Evolutionary conservation across 768 basidiomycete species (phyloP), one percentile per base, ranked within the genome.

Genomic region (Leucosporidium scottii): DNA sequence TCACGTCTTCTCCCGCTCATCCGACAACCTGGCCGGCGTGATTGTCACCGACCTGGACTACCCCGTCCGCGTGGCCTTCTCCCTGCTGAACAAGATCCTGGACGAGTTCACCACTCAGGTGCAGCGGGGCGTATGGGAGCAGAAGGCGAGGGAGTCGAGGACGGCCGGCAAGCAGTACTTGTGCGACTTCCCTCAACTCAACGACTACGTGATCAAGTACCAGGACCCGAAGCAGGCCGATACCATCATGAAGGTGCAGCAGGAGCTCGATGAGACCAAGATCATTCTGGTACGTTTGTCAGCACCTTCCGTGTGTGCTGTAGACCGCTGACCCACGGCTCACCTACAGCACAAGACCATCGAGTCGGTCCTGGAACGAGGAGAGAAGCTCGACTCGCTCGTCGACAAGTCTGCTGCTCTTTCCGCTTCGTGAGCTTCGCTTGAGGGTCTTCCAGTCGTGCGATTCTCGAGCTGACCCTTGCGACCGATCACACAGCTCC

Each of bases 241-340:
- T 81, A 88, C 90, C 25, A 97, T 99, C 76, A 94, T 98, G 93
- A 85, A 87, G 72, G 96, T 99, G 18, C 96, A 99, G 79, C 89
- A 92, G 76, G 96, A 99, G 77, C 80, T 99, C 62, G 96, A 99
- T 78, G 96, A 99, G 81, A 98, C 96, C 4, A 99, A 99, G 87
- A 94, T 99, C 73, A 86, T 98, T 56, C 81, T 99, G 78, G 93
- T 94, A 74, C 61, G 39, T 13, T 20, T 27, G 9, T 13, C 59
- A 59, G n/a, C n/a, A n/a, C n/a, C n/a, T n/a, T n/a, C n/a, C n/a
- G n/a, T n/a, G n/a, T n/a, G n/a, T n/a, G n/a, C n/a, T n/a, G n/a
- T n/a, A n/a, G n/a, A n/a, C n/a, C n/a, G n/a, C n/a, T n/a, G n/a
- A n/a, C n/a, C n/a, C n/a, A n/a, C n/a, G n/a, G n/a, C n/a, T n/a